Conservation (phyloP, 2,329 filamentous ascomycete species). For the Xenosphaeropsis pyriputrescens region DNA sequence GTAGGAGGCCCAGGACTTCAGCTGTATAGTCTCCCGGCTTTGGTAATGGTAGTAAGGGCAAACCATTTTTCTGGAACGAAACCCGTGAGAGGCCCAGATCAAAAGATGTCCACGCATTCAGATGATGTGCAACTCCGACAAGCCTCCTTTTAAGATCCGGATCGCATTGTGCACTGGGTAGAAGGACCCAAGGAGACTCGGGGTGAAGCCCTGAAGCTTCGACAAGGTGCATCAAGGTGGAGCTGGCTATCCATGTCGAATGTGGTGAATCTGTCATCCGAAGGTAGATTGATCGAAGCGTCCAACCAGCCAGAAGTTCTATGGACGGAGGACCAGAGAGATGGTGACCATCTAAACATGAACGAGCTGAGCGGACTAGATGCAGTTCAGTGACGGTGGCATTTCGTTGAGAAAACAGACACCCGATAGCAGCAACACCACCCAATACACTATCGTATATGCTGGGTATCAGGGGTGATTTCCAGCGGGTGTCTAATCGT, state of each 20-base stretch:
- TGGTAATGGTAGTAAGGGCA: too few relatives aligned
- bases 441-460: slow-evolving; percentile 31
- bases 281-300: slow-evolving; percentile 36
- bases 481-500: too few relatives aligned
- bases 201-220: slow-evolving; percentile 34
- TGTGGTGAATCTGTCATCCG: slow-evolving; percentile 37
- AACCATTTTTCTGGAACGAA: too few relatives aligned
- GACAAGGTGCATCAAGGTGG: slow-evolving; percentile 39
- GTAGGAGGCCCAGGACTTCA: too few relatives aligned
- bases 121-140: slow-evolving; percentile 35
- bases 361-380: slow-evolving; percentile 4
- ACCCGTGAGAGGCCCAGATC: slow-evolving; percentile 38
- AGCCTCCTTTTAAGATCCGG: slow-evolving; percentile 26
- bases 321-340: too few relatives aligned
- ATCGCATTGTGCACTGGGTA: slow-evolving; percentile 7
- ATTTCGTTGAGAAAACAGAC: slow-evolving; percentile 29
- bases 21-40: too few relatives aligned
- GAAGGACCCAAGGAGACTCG: slow-evolving; percentile 15
- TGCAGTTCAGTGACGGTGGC: not conserved
- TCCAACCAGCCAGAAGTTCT: slow-evolving; percentile 27
- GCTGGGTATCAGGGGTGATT: too few relatives aligned
- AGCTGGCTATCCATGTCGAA: slow-evolving; percentile 40
- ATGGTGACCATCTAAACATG: slow-evolving; percentile 19
- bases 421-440: slow-evolving; percentile 38
- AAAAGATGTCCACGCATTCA: slow-evolving; percentile 44